Percentiles rank a stretch among this genome's conserved stretches.
phyloP scores from a whole-genome alignment of 1,139 yeast genomes.

The Groenewaldozyma sp. region DNA sequence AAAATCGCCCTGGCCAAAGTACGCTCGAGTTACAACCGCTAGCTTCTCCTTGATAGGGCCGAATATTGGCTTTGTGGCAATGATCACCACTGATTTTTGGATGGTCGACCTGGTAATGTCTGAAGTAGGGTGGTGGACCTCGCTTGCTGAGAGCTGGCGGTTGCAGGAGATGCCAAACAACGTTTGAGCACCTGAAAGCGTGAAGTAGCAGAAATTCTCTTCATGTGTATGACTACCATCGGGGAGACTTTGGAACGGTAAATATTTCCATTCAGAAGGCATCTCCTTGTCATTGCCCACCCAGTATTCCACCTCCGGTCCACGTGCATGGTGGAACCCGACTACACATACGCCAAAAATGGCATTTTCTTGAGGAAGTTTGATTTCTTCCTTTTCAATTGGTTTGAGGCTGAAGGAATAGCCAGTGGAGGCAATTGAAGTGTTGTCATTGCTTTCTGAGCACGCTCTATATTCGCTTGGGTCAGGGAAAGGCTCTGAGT shows the following conservation, averaged over 20 bases:
- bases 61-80: constrained; percentile 77
- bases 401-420: neutral
- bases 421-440: constrained; percentile 5
- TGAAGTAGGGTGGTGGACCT: constrained; percentile 46
- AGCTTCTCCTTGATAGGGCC: constrained; percentile 79
- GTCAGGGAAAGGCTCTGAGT: too few species aligned
- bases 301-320: constrained; percentile 96
- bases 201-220: constrained; percentile 88
- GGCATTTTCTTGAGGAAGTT: constrained; percentile 23
- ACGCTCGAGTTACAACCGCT: constrained; percentile 80
- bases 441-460: too few species aligned
- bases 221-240: constrained; percentile 91
- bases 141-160: constrained; percentile 63
- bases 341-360: constrained; percentile 83
- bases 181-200: constrained; percentile 60
- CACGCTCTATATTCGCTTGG: neutral
- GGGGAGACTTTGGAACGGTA: constrained; percentile 91
- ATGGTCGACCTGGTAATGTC: constrained; percentile 83
- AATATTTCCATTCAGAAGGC: constrained; percentile 63
- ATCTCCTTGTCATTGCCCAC: constrained; percentile 52
- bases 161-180: constrained; percentile 92
- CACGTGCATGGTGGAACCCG: constrained; percentile 87
- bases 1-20: constrained; percentile 72
- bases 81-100: constrained; percentile 86
- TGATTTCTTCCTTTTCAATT: neutral